Conservation (phyloP, 352 stramenopile genomes). For the Aphanomyces invadans region DNA sequence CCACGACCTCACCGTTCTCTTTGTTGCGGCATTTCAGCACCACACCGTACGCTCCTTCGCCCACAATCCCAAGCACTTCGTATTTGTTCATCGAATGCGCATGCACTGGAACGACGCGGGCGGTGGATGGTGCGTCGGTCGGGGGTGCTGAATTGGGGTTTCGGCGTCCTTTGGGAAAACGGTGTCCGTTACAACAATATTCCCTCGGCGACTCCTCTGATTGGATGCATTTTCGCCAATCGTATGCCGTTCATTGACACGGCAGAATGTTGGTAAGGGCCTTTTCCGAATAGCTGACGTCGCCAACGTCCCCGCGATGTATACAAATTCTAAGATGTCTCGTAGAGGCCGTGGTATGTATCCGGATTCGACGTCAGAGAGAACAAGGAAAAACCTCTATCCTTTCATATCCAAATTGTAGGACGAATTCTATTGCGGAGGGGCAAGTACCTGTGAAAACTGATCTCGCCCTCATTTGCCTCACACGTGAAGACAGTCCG, state of each 20-base stretch:
- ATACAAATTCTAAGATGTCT: not conserved
- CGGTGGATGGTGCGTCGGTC: constrained; percentile 17
- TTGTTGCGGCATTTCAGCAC: constrained; percentile 91
- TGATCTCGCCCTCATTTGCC: not conserved
- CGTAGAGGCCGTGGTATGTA: not conserved
- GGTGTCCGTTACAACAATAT: not conserved
- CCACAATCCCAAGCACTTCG: constrained; percentile 90
- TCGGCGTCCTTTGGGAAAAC: not conserved
- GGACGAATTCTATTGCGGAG: constrained; percentile 13
- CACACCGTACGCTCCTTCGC: constrained; percentile 90
- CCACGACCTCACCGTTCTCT: constrained; percentile 46
- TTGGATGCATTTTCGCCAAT: not conserved
- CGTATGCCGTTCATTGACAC: not conserved
- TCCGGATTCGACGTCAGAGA: not conserved
- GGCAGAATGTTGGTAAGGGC: not conserved
- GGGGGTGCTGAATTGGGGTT: not conserved
- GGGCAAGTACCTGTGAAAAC: constrained; percentile 8
- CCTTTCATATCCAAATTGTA: not conserved
- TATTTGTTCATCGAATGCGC: constrained; percentile 88
- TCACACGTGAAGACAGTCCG: constrained; percentile 11
- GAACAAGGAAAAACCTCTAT: constrained; percentile 1
- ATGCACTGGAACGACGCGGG: not conserved
- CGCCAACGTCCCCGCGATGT: not conserved
- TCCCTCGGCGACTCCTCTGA: not conserved
- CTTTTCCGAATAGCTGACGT: not conserved